A percentile compares a stretch with the other conserved stretches of the same genome.
Conservation (phyloP, 2,329 filamentous ascomycete genomes). For the Neurospora sp. region DNA sequence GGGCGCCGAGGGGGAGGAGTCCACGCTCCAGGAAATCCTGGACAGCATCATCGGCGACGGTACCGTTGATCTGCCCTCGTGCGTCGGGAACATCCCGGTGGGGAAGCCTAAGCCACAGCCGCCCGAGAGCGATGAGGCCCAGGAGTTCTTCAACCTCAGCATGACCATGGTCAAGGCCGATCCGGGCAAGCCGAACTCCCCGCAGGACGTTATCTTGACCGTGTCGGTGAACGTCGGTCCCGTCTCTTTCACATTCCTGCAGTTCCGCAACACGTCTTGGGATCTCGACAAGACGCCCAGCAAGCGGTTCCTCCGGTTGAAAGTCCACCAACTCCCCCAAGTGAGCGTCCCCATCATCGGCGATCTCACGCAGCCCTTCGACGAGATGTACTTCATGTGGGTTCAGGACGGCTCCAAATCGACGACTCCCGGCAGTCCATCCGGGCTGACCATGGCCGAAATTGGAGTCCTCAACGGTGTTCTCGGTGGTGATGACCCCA, state of each 20-base stretch:
- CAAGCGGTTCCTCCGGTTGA: constrained; percentile 16
- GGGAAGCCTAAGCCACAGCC: not conserved
- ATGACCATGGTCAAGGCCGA: constrained; percentile 3
- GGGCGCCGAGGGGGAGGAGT: constrained; percentile 5
- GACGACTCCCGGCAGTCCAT: not conserved
- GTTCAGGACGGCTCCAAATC: constrained; percentile 18
- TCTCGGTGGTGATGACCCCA: not conserved
- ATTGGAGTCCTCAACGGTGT: constrained; percentile 9
- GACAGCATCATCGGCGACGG: constrained; percentile 3
- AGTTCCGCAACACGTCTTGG: constrained; percentile 11
- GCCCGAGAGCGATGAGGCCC: not conserved
- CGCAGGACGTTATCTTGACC: no score
- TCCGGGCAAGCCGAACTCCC: constrained; percentile 10
- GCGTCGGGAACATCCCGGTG: constrained; percentile 2
- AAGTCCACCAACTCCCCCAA: constrained; percentile 10
- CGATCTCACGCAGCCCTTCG: constrained; percentile 23
- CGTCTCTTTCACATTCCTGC: constrained; percentile 10
- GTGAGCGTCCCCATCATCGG: constrained; percentile 23
- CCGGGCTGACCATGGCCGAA: constrained; percentile 12
- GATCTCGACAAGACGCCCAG: not conserved
- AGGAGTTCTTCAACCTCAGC: not conserved
- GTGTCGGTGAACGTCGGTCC: no score
- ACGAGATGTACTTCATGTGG: constrained; percentile 26
- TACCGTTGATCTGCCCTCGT: constrained; percentile 3
- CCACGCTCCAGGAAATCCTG: constrained; percentile 4